Percentiles rank a stretch among this genome's conserved stretches.
phyloP scores from a whole-genome alignment of 148 eudicot genomes.

The Linanthus parryae region DNA sequence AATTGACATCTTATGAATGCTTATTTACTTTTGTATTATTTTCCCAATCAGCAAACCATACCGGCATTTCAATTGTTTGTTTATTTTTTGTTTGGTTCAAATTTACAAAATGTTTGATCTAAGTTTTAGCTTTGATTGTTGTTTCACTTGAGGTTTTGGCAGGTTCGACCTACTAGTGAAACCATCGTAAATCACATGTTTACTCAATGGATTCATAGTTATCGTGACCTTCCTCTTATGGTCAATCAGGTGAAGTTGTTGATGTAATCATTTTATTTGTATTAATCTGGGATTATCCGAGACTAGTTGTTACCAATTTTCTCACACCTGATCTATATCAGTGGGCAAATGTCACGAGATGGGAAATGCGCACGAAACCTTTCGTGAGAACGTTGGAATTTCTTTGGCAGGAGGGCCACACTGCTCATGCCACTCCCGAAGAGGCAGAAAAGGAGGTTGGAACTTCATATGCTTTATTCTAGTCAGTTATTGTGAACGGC shows the following conservation, averaged over 20 bases:
- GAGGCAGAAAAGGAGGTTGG: slow-evolving; percentile 96
- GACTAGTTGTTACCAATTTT: too few relatives aligned
- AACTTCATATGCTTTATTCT: neutral
- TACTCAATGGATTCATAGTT: slow-evolving; percentile 99
- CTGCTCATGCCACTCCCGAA: slow-evolving; percentile 91
- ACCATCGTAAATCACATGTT: slow-evolving; percentile 99
- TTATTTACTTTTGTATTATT: too few relatives aligned
- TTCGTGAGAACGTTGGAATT: slow-evolving; percentile 97
- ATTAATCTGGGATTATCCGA: too few relatives aligned
- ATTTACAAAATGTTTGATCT: slow-evolving; percentile 18
- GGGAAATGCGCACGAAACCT: slow-evolving; percentile 99
- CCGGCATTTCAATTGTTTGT: too few relatives aligned
- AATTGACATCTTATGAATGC: neutral
- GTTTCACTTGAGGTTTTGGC: slow-evolving; percentile 96
- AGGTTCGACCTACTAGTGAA: slow-evolving; percentile 99
- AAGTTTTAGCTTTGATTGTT: slow-evolving; percentile 77
- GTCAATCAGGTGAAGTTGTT: slow-evolving; percentile 69
- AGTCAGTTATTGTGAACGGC: neutral
- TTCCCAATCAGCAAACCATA: too few relatives aligned
- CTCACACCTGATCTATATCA: slow-evolving; percentile 18
- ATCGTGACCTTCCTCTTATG: slow-evolving; percentile 98
- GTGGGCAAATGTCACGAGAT: slow-evolving; percentile 99
- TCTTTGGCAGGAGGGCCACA: slow-evolving; percentile 99
- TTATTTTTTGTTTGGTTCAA: too few relatives aligned
- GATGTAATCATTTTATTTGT: too few relatives aligned